Base-by-base conservation (phyloP, 2,329 filamentous ascomycete genomes). In the Cryphonectria parasitica region DNA sequence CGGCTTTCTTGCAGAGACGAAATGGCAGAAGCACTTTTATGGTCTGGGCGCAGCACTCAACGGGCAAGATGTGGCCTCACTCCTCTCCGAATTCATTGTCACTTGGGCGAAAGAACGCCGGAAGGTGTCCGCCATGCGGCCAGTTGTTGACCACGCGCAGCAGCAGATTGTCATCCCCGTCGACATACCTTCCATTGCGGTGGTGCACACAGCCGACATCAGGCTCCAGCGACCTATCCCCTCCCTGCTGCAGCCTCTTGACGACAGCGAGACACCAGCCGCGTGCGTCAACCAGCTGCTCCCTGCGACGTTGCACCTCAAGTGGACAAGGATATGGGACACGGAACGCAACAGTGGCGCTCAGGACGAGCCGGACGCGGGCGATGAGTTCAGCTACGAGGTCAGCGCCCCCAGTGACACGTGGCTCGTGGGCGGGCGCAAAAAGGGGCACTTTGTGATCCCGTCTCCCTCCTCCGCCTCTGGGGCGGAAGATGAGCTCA, bases 361-460 rank as follows among this genome's bases (percentile, higher is more conserved):
- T 22, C 78, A 77, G 11, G 60, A 7, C 49, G 52, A 72, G 22
- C 83, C 83, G 0, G 85, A 89, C 31, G 83, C 94, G 1, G 69
- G 71, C 28, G 69, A 71, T 34, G 90, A 94, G 73, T 97, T 97
- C 77, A 89, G 91, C 74, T 97, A 96, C 79, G 95, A 97, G 75
- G 85, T 98, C 31, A 89, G 89, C 19, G 91, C 91, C 0, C 88
- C 90, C 22, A 82, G 87, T 1, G 94, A 95, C 54, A 86, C 88
- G 0, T 98, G 95, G 95, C 87, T 98, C 1, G 83, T 98, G 3
- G 95, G 94, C 31, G 95, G 95, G 0, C 89, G 91, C 60, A 87
- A 92, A 64, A 92, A 93, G 74, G 92, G 91, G 0, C 92, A 93
- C 77, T 97, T 97, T 76, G 86, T 86, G 8, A 89, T 91, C 41